Conservation (phyloP, 2,329 filamentous ascomycete genomes). For the Fusarium penzigii region DNA sequence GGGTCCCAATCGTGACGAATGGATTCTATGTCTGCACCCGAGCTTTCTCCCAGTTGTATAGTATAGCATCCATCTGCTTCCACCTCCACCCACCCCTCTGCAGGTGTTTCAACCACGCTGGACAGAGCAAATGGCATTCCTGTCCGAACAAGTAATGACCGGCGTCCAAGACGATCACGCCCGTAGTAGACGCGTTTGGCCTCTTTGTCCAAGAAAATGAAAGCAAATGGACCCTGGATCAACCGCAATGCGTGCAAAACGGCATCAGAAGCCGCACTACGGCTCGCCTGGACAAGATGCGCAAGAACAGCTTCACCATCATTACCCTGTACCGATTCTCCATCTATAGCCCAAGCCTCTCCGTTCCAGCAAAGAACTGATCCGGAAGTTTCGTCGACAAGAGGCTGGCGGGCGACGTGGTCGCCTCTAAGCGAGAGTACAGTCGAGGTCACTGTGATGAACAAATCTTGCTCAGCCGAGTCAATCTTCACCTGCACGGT, state of each 20-base stretch:
- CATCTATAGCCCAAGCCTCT: constrained; percentile 81
- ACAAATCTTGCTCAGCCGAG: constrained; percentile 30
- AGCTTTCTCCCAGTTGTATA: constrained; percentile 50
- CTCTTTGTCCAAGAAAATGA: constrained; percentile 74
- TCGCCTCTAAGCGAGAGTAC: constrained; percentile 88
- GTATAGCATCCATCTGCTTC: constrained; percentile 81
- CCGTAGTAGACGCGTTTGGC: constrained; percentile 73
- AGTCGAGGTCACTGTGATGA: constrained; percentile 72
- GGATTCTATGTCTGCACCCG: constrained; percentile 11
- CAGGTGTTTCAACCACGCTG: constrained; percentile 64
- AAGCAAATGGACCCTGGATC: constrained; percentile 84
- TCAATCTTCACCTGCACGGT: constrained; percentile 37
- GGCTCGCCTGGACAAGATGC: constrained; percentile 51
- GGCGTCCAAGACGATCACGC: constrained; percentile 81
- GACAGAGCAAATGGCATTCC: constrained; percentile 60
- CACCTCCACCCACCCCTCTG: constrained; percentile 71
- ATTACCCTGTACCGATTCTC: constrained; percentile 65
- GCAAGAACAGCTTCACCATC: constrained; percentile 73
- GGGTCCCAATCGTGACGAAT: constrained; percentile 33
- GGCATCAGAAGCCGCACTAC: constrained; percentile 20
- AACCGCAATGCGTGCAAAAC: constrained; percentile 56
- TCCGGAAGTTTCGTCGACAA: constrained; percentile 55
- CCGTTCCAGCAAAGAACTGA: constrained; percentile 95
- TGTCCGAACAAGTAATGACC: constrained; percentile 71
- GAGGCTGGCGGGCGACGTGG: constrained; percentile 70